Evolutionary conservation across 225 moss, liverwort and hornwort genomes (phyloP).

Genomic region (Antitrichia curtipendula): DNA sequence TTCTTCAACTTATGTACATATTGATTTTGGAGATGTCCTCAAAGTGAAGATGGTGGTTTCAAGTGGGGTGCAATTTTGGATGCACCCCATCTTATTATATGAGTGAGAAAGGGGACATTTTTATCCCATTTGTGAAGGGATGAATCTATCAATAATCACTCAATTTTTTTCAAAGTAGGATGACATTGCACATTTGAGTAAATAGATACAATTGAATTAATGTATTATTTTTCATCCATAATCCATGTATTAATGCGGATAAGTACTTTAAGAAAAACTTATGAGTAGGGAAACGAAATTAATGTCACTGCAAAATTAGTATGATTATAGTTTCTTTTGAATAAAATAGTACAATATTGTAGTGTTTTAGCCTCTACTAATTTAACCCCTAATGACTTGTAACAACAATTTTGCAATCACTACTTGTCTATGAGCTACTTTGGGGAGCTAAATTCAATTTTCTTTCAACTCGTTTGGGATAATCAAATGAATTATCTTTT

Average conservation of each 20-base stretch:
- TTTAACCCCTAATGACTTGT: neutral
- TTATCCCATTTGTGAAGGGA: neutral
- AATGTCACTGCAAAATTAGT: neutral
- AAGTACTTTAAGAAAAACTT: neutral
- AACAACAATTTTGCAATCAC: neutral
- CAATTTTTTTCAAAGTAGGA: neutral
- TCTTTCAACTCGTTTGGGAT: neutral
- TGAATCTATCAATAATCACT: neutral
- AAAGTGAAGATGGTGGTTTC: neutral
- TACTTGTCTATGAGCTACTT: no score
- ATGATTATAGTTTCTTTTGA: no score
- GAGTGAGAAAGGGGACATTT: no score
- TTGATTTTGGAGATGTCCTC: neutral
- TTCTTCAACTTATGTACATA: rapidly evolving
- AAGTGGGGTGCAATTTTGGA: rapidly evolving
- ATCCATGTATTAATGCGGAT: no score
- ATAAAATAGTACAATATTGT: neutral
- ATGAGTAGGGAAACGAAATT: no score
- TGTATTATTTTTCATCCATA: neutral
- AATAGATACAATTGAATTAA: neutral
- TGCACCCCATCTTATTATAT: neutral
- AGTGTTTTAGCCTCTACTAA: neutral
- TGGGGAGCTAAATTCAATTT: neutral
- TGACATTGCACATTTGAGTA: neutral
- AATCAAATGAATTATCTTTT: neutral